Percentiles rank a stretch among this genome's conserved stretches.
Conservation (phyloP, 2,329 filamentous ascomycete species). For the Cladophialophora immunda region DNA sequence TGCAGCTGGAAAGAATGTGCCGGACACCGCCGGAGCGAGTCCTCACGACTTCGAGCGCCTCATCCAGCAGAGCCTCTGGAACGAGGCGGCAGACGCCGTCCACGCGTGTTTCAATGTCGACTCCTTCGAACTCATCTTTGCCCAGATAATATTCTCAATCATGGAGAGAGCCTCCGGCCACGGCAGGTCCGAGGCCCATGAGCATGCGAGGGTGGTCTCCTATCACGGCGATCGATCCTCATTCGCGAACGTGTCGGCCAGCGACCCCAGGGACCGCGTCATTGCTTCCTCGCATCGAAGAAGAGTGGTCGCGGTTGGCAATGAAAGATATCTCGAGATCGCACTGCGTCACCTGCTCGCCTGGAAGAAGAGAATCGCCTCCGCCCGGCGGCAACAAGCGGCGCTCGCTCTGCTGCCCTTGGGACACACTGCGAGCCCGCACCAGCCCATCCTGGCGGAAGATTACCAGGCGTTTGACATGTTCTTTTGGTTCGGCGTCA, state of each 20-base stretch:
- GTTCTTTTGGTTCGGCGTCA: constrained; percentile 20
- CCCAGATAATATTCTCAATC: constrained; percentile 17
- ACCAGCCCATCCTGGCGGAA: not conserved
- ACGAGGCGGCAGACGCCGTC: constrained; percentile 11
- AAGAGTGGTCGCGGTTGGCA: not conserved
- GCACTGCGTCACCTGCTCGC: constrained; percentile 19
- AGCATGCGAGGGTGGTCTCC: not conserved
- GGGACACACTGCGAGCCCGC: not conserved
- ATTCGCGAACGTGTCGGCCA: not conserved
- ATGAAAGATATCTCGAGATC: not conserved
- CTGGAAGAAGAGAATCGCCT: constrained; percentile 17
- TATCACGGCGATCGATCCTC: not conserved
- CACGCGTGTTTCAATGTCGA: not conserved
- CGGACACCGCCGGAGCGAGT: constrained; percentile 4
- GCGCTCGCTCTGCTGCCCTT: not conserved
- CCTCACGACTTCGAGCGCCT: constrained; percentile 14
- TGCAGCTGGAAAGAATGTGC: not conserved
- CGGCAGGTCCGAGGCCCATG: not conserved
- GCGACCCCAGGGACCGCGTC: not conserved
- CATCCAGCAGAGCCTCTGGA: constrained; percentile 17
- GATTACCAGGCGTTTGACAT: constrained; percentile 9
- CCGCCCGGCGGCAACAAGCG: not conserved
- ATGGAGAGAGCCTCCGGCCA: not conserved
- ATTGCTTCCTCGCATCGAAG: not conserved
- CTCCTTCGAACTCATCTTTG: constrained; percentile 22